Base-by-base conservation (phyloP, 441 rosid species). In the Francoa sonchifolia region DNA sequence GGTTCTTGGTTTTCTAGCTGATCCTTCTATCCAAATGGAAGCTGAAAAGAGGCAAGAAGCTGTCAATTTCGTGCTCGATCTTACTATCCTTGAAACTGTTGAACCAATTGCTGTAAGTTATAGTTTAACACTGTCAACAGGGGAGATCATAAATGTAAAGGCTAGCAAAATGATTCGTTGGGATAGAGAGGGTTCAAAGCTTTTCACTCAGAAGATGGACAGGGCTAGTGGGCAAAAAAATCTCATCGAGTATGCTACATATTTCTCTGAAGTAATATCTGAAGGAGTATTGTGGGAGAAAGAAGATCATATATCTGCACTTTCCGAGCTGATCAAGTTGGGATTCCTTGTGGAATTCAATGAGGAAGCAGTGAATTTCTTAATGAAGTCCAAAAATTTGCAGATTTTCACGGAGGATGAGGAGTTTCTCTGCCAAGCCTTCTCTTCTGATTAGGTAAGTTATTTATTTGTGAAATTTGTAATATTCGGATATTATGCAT, bases 331-430 rank as follows among this genome's bases (percentile, higher is more conserved):
- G 28, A 66, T 84, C 44, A 72, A 60, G 67, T 48, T 78, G 66
- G 92, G 57, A 17, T 76, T 58, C 51, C 44, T 80, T 44, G 34
- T 80, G 34, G 71, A 73, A n/a, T 75, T 77, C 15, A 55, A 73
- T 43, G 76, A 70, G 36, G 69, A 54, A 13, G 85, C 83, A 0
- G 39, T 77, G 22, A 55, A 54, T 34, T 80, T 60, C 61, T 52
- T 84, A 10, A 57, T 77, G 84, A 71, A 69, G 65, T 71, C 74
- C 20, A 69, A 71, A 42, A 80, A 80, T 53, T 58, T 73, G 61
- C 76, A 70, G 42, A 54, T 72, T 6, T 73, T 54, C 22, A 43
- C 23, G 46, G 79, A 75, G 61, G 88, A 77, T 1, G 71, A 80
- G 57, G 71, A 68, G 44, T 74, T 77, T 17, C 59, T 36, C 71